Base-by-base conservation (phyloP, 805 yeast species). In the Naumovozyma castellii region DNA sequence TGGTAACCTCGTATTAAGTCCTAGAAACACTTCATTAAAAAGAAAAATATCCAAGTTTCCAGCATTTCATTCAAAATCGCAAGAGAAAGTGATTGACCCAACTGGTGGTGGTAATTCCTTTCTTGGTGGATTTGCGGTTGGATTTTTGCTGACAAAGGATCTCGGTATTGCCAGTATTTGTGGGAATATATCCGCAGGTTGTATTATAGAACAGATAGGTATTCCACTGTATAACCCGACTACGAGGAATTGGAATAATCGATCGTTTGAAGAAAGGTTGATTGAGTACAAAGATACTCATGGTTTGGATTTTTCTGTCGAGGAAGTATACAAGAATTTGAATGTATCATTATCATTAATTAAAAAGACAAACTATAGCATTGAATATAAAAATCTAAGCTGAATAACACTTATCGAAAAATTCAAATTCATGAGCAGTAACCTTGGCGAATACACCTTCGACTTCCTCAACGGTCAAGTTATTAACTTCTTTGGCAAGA, bases 91-190 rank as follows among this genome's bases (percentile, higher is more conserved):
- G 0, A 66, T 83, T 1, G 97, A 88, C 58, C 94, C 96, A 2
- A 88, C 97, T 0, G 97, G 97, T 0, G 95, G 94, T 14, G 97
- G 97, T 0, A 94, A 88, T 54, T 72, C 95, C 0, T 87, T 82
- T 55, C 74, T 85, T 38, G 97, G 96, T 1, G 94, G 84, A 0
- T 73, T 86, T 40, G 73, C 80, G 8, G 64, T 80, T 2, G 92
- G 78, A 0, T 75, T 72, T 46, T 64, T 72, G 1, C 55, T 78
- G 37, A 61, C 75, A 46, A 32, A 61, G 22, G 65, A 74, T 57
- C 67, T 78, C 68, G 53, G 59, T 1, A 59, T 71, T 8, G 83
- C 80, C 0, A 76, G 79, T 4, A 62, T 80, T 0, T 75, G 75
- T 53, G 97, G 87, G 0, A 82, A 75, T 42, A 63, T 88, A 3